phyloP scores from a whole-genome alignment of 805 yeast species.

The Zygosaccharomyces bisporus region DNA sequence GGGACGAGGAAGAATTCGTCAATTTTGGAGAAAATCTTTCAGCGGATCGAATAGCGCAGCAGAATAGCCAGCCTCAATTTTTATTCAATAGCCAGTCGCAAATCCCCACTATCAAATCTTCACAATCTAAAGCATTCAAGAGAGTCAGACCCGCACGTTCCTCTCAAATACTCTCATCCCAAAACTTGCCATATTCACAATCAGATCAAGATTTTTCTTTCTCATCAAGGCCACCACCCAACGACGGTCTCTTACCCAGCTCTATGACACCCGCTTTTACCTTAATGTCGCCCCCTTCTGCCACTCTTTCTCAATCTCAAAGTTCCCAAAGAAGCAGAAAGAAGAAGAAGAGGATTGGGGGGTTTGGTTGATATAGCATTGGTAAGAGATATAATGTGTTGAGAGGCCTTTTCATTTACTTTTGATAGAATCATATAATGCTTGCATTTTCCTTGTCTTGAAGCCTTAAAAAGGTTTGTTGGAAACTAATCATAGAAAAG shows the following conservation, averaged over 20 bases:
- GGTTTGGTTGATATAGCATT: constrained; percentile 39
- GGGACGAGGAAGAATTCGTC: constrained; percentile 24
- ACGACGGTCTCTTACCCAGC: constrained; percentile 23
- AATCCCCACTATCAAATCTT: constrained; percentile 32
- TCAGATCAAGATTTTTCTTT: constrained; percentile 5
- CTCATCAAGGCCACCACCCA: constrained; percentile 9
- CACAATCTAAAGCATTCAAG: constrained; percentile 20
- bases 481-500: no score
- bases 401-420: neutral
- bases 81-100: constrained; percentile 23
- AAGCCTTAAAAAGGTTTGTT: no score
- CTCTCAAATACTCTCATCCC: neutral
- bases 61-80: constrained; percentile 20
- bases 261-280: constrained; percentile 36
- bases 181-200: neutral
- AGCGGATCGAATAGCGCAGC: neutral
- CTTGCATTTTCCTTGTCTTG: no score
- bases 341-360: constrained; percentile 45
- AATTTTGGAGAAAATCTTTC: neutral
- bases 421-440: neutral
- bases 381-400: neutral
- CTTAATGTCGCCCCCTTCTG: constrained; percentile 22
- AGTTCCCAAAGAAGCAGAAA: constrained; percentile 20
- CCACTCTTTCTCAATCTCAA: constrained; percentile 22
- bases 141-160: constrained; percentile 7